A percentile compares a stretch with the other conserved stretches of the same genome.
Conservation (phyloP, 2,329 filamentous ascomycete species). For the Fusarium sp. region DNA sequence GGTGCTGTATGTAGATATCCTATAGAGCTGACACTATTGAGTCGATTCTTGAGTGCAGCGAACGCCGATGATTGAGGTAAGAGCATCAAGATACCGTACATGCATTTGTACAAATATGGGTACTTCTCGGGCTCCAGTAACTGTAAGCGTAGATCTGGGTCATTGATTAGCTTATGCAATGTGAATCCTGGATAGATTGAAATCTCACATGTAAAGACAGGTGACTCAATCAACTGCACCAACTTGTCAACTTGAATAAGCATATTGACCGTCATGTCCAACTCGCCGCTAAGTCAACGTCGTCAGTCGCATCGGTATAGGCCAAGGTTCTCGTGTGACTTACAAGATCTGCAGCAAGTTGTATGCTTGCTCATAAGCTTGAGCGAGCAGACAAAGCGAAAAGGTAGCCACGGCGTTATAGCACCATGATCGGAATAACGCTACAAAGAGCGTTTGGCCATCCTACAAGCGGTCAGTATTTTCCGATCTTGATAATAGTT, state of each 20-base stretch:
- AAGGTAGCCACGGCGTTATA: constrained; percentile 99
- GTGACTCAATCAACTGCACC: constrained; percentile 95
- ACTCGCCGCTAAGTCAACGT: constrained; percentile 76
- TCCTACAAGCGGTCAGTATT: constrained; percentile 66
- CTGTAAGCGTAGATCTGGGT: constrained; percentile 87
- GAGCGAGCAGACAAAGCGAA: constrained; percentile 91
- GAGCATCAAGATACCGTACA: constrained; percentile 97
- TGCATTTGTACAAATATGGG: constrained; percentile 95
- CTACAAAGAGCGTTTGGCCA: constrained; percentile 94
- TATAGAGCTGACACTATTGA: constrained; percentile 97
- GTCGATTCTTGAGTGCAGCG: constrained; percentile 92
- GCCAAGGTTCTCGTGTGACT: constrained; percentile 44
- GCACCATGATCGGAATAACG: constrained; percentile 96
- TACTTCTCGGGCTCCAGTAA: constrained; percentile 95
- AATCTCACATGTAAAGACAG: constrained; percentile 93
- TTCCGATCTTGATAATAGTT: background rate
- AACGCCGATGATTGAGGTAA: constrained; percentile 98
- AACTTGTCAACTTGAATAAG: constrained; percentile 99
- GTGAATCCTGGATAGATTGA: background rate
- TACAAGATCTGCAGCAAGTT: constrained; percentile 96
- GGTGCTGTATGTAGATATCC: constrained; percentile 89
- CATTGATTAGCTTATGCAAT: background rate
- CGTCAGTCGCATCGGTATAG: background rate
- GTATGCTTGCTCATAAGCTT: constrained; percentile 98
- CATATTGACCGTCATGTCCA: constrained; percentile 99